Evolutionary conservation across 495 filamentous ascomycete genomes (phyloP).

Genomic region (Aspergillus panamensis): DNA sequence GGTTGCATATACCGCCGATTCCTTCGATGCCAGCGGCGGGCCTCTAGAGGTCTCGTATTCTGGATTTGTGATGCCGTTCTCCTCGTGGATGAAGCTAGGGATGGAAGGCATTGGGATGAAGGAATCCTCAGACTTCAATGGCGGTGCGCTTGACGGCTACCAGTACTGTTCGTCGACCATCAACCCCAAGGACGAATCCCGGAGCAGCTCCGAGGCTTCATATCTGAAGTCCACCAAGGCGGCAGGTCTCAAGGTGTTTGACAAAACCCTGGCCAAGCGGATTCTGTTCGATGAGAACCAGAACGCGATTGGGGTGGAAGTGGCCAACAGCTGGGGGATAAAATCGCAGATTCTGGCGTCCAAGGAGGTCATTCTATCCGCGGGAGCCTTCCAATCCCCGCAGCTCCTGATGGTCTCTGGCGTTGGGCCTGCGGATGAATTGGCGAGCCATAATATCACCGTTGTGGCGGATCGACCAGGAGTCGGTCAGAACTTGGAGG

Average conservation of each 20-base stretch:
- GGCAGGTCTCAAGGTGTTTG: constrained; percentile 28
- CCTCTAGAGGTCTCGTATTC: constrained; percentile 52
- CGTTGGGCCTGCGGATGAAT: constrained; percentile 35
- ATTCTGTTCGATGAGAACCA: constrained; percentile 37
- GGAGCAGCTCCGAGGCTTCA: constrained; percentile 40
- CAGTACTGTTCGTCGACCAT: constrained; percentile 43
- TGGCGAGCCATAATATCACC: constrained; percentile 34
- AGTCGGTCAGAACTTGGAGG: constrained; percentile 52
- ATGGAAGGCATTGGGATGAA: constrained; percentile 42
- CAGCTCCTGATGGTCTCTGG: constrained; percentile 52
- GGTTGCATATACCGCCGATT: constrained; percentile 37
- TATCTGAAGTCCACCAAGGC: constrained; percentile 19
- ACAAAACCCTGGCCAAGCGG: constrained; percentile 35
- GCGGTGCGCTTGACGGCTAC: constrained; percentile 38
- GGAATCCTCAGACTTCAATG: constrained; percentile 35
- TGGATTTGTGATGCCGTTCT: constrained; percentile 45
- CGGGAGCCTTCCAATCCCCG: constrained; percentile 49
- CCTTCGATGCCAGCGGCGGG: constrained; percentile 29
- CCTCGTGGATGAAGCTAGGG: constrained; percentile 35
- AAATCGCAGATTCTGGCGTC: constrained; percentile 32
- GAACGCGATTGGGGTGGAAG: constrained; percentile 19
- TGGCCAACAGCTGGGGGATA: constrained; percentile 2
- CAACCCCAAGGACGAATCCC: constrained; percentile 26
- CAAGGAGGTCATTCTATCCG: constrained; percentile 54
- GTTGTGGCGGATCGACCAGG: constrained; percentile 43